These are phyloP conservation scores for Phytophthora megakarya DNA, from an alignment of 352 stramenopile genomes.

Conservation along the genomic window DNA sequence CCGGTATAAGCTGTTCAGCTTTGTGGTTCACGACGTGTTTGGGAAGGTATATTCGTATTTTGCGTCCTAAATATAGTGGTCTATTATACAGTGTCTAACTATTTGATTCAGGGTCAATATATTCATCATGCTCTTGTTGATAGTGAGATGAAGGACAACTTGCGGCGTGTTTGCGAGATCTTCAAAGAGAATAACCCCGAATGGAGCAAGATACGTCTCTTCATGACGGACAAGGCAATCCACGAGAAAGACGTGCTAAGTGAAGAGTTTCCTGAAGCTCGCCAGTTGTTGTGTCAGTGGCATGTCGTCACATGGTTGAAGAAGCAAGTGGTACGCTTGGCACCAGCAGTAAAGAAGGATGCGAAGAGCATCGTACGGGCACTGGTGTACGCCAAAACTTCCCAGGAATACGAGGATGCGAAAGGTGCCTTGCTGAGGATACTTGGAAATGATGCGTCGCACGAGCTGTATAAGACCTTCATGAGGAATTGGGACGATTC, in stretches of 20 bases:
- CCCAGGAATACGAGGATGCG: too few relatives aligned
- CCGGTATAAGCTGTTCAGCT: conserved; percentile 23
- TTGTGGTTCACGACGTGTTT: conserved; percentile 14
- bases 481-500: neutral
- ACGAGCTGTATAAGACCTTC: neutral
- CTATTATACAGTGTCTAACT: too few relatives aligned
- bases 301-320: neutral
- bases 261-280: conserved; percentile 1
- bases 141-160: conserved; percentile 11
- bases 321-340: too few relatives aligned
- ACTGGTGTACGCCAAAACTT: too few relatives aligned
- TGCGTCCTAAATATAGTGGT: too few relatives aligned
- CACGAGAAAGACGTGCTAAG: conserved; percentile 12
- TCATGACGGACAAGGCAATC: conserved; percentile 15
- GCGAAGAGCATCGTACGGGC: too few relatives aligned
- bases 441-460: neutral
- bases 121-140: conserved; percentile 22
- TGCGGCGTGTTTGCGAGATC: neutral
- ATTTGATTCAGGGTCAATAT: conserved; percentile 20
- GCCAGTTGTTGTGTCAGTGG: conserved; percentile 17
- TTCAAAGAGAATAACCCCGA: conserved; percentile 20
- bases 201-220: neutral
- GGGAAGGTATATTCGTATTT: conserved; percentile 1
- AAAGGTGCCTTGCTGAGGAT: too few relatives aligned
- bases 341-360: too few relatives aligned